A percentile compares a stretch with the other conserved stretches of the same genome.
phyloP scores from a whole-genome alignment of 2,329 filamentous ascomycete genomes.

The Capronia coronata region DNA sequence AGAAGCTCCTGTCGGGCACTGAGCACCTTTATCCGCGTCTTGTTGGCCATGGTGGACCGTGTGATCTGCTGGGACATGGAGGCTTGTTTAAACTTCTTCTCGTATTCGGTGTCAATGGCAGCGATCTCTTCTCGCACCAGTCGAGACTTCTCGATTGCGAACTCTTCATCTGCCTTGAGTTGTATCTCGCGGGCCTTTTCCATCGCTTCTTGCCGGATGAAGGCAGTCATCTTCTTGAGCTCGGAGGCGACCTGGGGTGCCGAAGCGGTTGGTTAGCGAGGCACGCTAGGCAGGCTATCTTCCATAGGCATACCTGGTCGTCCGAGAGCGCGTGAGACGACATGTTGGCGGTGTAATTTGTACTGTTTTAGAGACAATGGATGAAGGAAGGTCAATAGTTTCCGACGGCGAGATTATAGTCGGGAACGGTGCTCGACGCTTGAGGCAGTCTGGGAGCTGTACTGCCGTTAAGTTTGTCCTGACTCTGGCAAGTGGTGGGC shows the following conservation, averaged over 20 bases:
- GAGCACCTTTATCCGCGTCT: conserved; percentile 84
- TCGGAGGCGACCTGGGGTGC: conserved; percentile 76
- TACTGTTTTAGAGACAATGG: neutral
- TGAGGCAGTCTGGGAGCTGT: neutral
- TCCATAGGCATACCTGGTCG: conserved; percentile 68
- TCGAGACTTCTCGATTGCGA: conserved; percentile 98
- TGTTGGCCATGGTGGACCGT: conserved; percentile 91
- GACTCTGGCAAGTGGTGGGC: neutral
- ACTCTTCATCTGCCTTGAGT: conserved; percentile 98
- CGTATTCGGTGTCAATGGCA: conserved; percentile 84
- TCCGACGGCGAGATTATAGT: neutral
- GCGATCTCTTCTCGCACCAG: conserved; percentile 92
- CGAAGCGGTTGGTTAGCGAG: conserved; percentile 15
- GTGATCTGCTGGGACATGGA: conserved; percentile 99
- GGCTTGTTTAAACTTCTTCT: conserved; percentile 99
- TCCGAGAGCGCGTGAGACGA: conserved; percentile 96
- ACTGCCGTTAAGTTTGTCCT: neutral
- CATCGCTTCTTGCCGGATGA: conserved; percentile 96
- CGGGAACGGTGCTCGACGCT: neutral
- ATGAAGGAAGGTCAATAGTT: neutral
- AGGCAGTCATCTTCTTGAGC: conserved; percentile 99
- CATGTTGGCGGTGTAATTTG: conserved; percentile 55
- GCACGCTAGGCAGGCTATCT: conserved; percentile 9
- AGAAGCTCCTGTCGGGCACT: conserved; percentile 82
- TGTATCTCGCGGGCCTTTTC: conserved; percentile 97